phyloP scores from a whole-genome alignment of 768 basidiomycete species.

The Russula foetens region DNA sequence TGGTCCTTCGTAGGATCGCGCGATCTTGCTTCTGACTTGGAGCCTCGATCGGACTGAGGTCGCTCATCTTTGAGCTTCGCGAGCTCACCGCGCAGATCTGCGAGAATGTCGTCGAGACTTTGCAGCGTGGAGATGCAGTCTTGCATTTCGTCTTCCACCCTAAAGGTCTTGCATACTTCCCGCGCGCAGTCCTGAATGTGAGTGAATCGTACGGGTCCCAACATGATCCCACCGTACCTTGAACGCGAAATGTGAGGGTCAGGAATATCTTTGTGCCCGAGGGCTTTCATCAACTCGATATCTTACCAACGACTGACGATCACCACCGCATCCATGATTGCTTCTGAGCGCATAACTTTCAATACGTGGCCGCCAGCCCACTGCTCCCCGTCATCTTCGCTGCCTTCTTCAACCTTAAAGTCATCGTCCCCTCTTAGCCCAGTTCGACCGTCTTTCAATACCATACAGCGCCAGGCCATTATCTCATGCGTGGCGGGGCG shows the following conservation, averaged over 20 bases:
- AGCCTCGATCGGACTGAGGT: not conserved
- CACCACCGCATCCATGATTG: constrained; percentile 69
- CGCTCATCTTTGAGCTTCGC: constrained; percentile 21
- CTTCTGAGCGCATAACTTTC: constrained; percentile 60
- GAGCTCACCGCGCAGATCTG: constrained; percentile 45
- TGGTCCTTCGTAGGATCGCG: constrained; percentile 39
- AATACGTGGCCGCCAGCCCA: constrained; percentile 58
- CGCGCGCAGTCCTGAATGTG: constrained; percentile 71
- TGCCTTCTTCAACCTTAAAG: constrained; percentile 56
- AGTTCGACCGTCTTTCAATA: constrained; percentile 50
- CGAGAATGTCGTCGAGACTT: constrained; percentile 54
- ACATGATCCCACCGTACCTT: constrained; percentile 77
- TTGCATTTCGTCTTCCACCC: constrained; percentile 56
- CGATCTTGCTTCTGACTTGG: not conserved
- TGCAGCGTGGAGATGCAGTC: constrained; percentile 49
- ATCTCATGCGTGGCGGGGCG: constrained; percentile 66
- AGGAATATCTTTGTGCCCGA: not conserved
- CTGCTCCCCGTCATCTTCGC: constrained; percentile 72
- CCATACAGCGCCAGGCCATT: constrained; percentile 74
- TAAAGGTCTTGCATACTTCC: constrained; percentile 68
- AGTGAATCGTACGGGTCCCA: constrained; percentile 65
- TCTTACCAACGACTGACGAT: constrained; percentile 70
- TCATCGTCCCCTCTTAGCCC: constrained; percentile 70
- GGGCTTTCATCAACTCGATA: not conserved
- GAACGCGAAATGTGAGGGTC: not conserved